Evolutionary conservation across 1,139 yeast genomes (phyloP), one percentile per base, ranked within the genome.

Genomic region (Yamadazyma oceani): DNA sequence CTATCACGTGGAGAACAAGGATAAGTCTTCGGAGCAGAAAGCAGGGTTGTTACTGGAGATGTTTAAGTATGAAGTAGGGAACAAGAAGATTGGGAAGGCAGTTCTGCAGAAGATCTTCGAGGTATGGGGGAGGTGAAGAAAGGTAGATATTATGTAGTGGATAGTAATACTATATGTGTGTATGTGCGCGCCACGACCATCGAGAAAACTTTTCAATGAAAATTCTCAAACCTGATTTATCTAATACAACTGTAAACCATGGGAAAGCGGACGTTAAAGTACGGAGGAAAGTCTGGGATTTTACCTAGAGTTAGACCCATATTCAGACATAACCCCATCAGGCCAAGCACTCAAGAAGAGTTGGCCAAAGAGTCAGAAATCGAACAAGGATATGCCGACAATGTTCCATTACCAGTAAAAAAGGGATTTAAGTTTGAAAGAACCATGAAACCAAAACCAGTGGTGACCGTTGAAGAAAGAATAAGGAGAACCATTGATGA

Each of bases 251-350:
- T n/a, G n/a, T n/a, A 14, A 10, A 37, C 5, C 28, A 41, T 75
- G 80, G 75, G 79, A 41, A 78, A 75, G 51, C 71, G 79, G 40
- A 66, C 69, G 17, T 55, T 75, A 32, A 75, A 69, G 49, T 70
- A 63, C 51, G 80, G 80, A 24, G 80, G 80, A n/a, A 85, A 85
- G 64, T 83, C 94, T 38, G 96, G 97, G 57, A 69, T 86, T 35
- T 73, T 89, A 49, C 97, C 97, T 36, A 73, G 68, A 41, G 81
- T 85, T 11, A 81, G 95, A 54, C 80, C 84, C 27, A 77, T 84
- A 27, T 75, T 85, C 65, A 83, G 80, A 53, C 66, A 72, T 32
- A 54, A 53, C 39, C 88, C 90, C 2, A 73, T 79, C 37, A 78
- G 82, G 44, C 82, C 87, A 8, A 56, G 55, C 33, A 64, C 62